A percentile compares a stretch with the other conserved stretches of the same genome.
phyloP scores from a whole-genome alignment of 352 stramenopile species.

The Phytophthora cryptogea region DNA sequence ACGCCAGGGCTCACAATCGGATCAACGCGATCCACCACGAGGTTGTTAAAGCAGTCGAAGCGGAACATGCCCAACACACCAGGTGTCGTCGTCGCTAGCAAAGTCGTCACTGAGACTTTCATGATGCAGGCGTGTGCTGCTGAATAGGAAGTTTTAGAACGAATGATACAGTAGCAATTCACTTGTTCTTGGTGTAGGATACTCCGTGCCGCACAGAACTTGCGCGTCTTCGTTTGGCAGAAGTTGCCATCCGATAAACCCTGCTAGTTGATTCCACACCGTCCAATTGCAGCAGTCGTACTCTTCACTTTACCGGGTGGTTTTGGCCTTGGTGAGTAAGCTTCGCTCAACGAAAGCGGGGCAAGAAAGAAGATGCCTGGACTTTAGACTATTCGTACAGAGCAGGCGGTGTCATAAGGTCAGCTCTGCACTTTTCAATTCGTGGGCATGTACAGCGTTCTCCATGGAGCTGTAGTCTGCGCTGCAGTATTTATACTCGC shows the following conservation, averaged over 20 bases:
- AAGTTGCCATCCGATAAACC: constrained; percentile 2
- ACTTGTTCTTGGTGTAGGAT: neutral
- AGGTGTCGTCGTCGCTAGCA: neutral
- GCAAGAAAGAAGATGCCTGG: neutral
- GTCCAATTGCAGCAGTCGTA: constrained; percentile 13
- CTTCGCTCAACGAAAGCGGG: neutral
- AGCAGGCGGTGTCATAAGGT: constrained; percentile 13
- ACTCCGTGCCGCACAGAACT: neutral
- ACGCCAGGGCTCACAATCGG: constrained; percentile 41
- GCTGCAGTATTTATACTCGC: no score
- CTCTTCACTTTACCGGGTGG: constrained; percentile 8
- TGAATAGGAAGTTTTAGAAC: constrained; percentile 15
- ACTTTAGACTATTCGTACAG: constrained; percentile 10
- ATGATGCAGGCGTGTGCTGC: constrained; percentile 9
- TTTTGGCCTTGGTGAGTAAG: neutral
- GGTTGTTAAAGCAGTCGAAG: constrained; percentile 62
- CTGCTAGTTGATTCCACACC: constrained; percentile 21
- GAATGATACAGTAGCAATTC: neutral
- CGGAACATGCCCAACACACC: constrained; percentile 38
- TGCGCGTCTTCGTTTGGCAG: constrained; percentile 4
- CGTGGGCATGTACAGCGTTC: neutral
- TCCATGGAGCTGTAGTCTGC: no score
- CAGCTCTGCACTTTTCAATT: neutral
- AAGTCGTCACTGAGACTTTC: constrained; percentile 7
- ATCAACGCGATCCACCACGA: constrained; percentile 54